Evolutionary conservation across 306 rosid genomes (phyloP).

Genomic region (Trichosanthes cucumerina): DNA sequence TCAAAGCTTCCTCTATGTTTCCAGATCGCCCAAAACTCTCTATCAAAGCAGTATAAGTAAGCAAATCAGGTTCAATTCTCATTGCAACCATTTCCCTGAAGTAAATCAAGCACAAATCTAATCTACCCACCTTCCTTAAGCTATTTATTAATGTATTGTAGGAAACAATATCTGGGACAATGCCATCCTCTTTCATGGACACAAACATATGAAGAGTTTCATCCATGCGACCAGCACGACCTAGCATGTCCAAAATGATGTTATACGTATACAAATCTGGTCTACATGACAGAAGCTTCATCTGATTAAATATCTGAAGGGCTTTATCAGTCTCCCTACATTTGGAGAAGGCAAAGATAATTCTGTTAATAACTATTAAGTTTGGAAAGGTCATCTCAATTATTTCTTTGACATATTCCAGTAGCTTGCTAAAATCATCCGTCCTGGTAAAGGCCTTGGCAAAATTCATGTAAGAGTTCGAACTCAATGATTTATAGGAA

Average conservation of each 20-base stretch:
- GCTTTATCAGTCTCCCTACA: constrained; percentile 63
- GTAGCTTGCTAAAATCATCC: constrained; percentile 28
- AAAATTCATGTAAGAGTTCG: constrained; percentile 33
- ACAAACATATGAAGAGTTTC: constrained; percentile 46
- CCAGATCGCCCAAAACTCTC: constrained; percentile 58
- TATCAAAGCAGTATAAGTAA: constrained; percentile 61
- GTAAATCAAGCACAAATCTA: constrained; percentile 37
- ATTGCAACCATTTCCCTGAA: constrained; percentile 58
- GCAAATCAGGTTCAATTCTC: constrained; percentile 55
- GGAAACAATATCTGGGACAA: constrained; percentile 51
- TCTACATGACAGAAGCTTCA: constrained; percentile 23
- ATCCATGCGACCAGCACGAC: constrained; percentile 39
- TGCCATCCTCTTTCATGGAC: constrained; percentile 42
- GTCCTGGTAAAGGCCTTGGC: constrained; percentile 51
- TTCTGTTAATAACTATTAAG: constrained; percentile 39
- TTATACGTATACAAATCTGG: constrained; percentile 62
- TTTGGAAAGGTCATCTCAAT: constrained; percentile 33
- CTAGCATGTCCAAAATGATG: constrained; percentile 58
- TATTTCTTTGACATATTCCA: constrained; percentile 31
- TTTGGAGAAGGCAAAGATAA: constrained; percentile 51
- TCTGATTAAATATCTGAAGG: constrained; percentile 42
- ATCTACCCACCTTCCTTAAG: constrained; percentile 60
- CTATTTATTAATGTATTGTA: constrained; percentile 63
- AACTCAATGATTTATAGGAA: constrained; percentile 27
- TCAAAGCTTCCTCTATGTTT: constrained; percentile 48